Conservation (phyloP, 2,329 filamentous ascomycete genomes). For the Fusarium napiforme region DNA sequence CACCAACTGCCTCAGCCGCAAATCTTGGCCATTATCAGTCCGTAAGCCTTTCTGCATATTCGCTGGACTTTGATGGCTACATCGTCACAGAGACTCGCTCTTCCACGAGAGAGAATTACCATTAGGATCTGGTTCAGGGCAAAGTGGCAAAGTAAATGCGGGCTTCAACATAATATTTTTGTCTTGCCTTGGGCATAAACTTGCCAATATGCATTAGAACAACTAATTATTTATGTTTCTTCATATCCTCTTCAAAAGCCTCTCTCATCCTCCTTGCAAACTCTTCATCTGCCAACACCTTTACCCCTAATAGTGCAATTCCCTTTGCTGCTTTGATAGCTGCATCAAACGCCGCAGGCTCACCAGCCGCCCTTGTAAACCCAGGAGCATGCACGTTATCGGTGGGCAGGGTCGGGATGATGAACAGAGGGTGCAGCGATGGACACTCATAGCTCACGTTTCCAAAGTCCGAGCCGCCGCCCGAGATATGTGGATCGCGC, state of each 20-base stretch:
- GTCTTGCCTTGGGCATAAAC: fast-evolving
- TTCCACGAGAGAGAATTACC: too few relatives aligned
- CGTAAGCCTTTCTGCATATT: too few relatives aligned
- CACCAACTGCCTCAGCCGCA: too few relatives aligned
- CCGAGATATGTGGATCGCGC: not conserved
- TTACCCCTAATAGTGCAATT: not conserved
- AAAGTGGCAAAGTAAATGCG: too few relatives aligned
- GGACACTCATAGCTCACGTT: not conserved
- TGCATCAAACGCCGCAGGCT: not conserved
- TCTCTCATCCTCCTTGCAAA: not conserved
- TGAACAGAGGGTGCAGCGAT: not conserved
- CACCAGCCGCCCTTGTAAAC: not conserved
- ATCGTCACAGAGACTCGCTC: too few relatives aligned
- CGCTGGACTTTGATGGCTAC: too few relatives aligned
- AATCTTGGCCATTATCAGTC: not conserved
- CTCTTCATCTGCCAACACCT: fast-evolving
- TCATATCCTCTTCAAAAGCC: not conserved
- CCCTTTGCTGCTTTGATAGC: not conserved
- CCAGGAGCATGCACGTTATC: not conserved
- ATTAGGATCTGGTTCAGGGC: too few relatives aligned
- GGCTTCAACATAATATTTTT: too few relatives aligned
- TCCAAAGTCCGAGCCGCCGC: not conserved
- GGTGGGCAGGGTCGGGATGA: not conserved
- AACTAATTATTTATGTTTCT: fast-evolving
- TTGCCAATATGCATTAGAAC: fast-evolving